Percentiles rank a stretch among this genome's conserved stretches.
phyloP scores from a whole-genome alignment of 129 eudicot species.

The Tagetes erecta region DNA sequence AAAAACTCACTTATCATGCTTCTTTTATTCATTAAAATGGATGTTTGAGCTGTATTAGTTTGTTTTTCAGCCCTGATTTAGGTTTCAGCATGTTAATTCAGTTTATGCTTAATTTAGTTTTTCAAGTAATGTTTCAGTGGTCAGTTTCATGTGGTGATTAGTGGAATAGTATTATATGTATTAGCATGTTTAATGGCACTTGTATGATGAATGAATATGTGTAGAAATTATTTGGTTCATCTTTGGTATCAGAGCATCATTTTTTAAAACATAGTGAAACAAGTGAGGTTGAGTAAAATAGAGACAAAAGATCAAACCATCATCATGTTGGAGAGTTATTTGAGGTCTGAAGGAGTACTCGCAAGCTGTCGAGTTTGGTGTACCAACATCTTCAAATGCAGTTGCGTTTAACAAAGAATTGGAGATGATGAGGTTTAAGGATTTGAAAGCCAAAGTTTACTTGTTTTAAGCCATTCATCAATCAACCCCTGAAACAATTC shows the following conservation, averaged over 20 bases:
- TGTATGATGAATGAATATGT: neutral
- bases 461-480: neutral
- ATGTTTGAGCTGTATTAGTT: slow-evolving; percentile 2
- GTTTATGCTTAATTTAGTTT: neutral
- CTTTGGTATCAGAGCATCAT: neutral
- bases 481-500: neutral
- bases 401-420: neutral
- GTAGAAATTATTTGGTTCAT: neutral
- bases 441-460: neutral
- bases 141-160: neutral
- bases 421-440: neutral
- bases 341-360: slow-evolving; percentile 1
- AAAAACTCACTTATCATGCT: neutral
- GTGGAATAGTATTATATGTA: neutral
- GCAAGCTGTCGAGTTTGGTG: neutral
- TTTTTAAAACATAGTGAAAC: neutral
- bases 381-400: neutral
- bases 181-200: neutral
- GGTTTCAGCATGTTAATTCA: neutral
- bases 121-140: neutral
- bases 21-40: slow-evolving; percentile 10
- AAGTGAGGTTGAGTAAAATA: neutral
- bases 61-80: neutral
- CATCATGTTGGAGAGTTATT: neutral
- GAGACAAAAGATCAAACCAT: neutral